A percentile compares a stretch with the other conserved stretches of the same genome.
phyloP scores from a whole-genome alignment of 2,329 filamentous ascomycete genomes.

The Tolypocladium sp. region DNA sequence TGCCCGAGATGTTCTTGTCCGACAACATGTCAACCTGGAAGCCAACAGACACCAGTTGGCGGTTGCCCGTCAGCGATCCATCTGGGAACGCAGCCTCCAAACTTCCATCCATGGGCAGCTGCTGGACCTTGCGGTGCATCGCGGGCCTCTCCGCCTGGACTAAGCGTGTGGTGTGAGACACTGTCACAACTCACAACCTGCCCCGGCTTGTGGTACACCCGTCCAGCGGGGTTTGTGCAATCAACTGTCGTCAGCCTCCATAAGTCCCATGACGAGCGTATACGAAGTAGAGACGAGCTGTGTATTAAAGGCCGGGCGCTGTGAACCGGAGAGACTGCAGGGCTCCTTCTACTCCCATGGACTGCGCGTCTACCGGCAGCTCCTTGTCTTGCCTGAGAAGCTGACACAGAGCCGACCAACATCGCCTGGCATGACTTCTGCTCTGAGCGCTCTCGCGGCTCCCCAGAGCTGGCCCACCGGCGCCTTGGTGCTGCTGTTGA shows the following conservation, averaged over 20 bases:
- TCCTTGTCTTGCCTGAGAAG: not conserved
- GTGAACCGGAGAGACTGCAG: not conserved
- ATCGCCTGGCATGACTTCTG: not conserved
- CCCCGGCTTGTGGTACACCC: not conserved
- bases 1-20: too few relatives aligned
- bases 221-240: not conserved
- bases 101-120: not conserved
- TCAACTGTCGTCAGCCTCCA: not conserved
- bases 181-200: not conserved
- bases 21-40: too few relatives aligned
- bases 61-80: too few relatives aligned
- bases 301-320: not conserved
- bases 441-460: slow-evolving; percentile 1
- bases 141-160: too few relatives aligned
- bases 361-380: not conserved
- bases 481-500: slow-evolving; percentile 3
- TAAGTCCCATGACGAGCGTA: not conserved
- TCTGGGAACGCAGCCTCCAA: too few relatives aligned
- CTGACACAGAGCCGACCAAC: too few relatives aligned
- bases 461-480: slow-evolving; percentile 6
- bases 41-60: too few relatives aligned
- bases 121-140: not conserved
- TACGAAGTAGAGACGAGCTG: not conserved
- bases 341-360: not conserved
- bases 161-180: not conserved